Base-by-base conservation (phyloP, 1,284 basidiomycete genomes). In the Coniferiporia sulphurascens region DNA sequence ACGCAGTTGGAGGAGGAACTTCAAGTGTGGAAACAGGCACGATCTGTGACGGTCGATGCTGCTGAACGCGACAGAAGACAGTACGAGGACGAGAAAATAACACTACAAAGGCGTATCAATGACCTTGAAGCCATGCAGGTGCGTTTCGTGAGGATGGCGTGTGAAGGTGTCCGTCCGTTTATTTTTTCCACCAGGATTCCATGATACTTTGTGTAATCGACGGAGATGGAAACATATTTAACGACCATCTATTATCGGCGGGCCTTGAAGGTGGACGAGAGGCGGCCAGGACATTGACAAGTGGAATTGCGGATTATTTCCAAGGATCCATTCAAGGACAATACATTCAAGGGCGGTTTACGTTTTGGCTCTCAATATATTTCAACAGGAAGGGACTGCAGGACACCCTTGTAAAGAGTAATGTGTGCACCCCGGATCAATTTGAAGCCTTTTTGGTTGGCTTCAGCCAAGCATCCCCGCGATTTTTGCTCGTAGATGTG, bases 181-280 rank as follows among this genome's bases (percentile, higher is more conserved):
- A 34, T 12, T 44, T 27, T 27, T 48, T 63, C 32, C 56, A 49
- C 51, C 80, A 84, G 71, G 78, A 79, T 61, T 78, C 83, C 36
- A 77, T 91, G 63, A 83, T 89, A 55, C 76, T 89, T 62, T 89
- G 86, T 66, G 79, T 87, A 63, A 79, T 91, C 65, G 86, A 91
- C 64, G 88, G 86, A 38, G 83, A 89, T 68, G 78, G 81, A 48
- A 83, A 83, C 65, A 72, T 89, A 63, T 91, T 91, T 73, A 75
- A 76, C 58, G 76, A 75, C 53, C 72, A 78, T 34, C 77, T 85
- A 60, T 71, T 91, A 45, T 68, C 68, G 43, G 81, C 84, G 68
- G 89, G 89, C 8, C 79, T 80, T 45, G 76, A 80, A 59, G 88
- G 88, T n/a, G 88, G 89, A 32, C 77, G 78, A 38, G 73, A 75